These are phyloP conservation scores for Talaromyces nanjingensis DNA, from an alignment of 495 filamentous ascomycete species.

Conservation along the genomic window DNA sequence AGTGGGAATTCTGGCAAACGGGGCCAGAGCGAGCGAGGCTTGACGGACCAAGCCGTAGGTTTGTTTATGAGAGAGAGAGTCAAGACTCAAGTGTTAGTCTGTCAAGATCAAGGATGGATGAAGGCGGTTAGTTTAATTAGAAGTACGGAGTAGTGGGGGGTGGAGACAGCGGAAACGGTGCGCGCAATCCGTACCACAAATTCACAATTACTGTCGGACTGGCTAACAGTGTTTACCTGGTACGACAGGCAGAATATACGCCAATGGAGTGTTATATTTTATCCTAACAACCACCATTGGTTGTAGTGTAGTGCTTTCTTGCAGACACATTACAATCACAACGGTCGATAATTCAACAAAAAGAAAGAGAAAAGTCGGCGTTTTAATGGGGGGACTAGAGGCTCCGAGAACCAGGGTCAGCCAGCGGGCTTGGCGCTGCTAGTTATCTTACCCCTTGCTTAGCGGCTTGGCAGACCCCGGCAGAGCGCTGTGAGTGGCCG, in stretches of 20 bases:
- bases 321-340: background rate
- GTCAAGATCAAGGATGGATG: background rate
- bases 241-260: background rate
- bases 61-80: background rate
- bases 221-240: background rate
- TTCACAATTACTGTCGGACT: background rate
- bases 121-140: background rate
- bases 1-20: background rate
- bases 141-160: background rate
- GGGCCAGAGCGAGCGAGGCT: background rate
- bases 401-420: slow-evolving; percentile 5
- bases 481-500: background rate
- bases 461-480: background rate
- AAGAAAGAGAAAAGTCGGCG: background rate
- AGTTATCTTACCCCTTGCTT: background rate
- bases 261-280: background rate
- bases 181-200: slow-evolving; percentile 1
- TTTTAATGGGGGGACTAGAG: background rate
- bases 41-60: background rate
- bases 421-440: background rate
- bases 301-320: background rate
- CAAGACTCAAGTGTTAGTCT: no score
- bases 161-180: slow-evolving; percentile 5
- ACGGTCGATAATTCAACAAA: background rate
- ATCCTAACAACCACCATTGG: background rate